Evolutionary conservation across 1,284 basidiomycete species (phyloP).

Genomic region (Fomes fomentarius): DNA sequence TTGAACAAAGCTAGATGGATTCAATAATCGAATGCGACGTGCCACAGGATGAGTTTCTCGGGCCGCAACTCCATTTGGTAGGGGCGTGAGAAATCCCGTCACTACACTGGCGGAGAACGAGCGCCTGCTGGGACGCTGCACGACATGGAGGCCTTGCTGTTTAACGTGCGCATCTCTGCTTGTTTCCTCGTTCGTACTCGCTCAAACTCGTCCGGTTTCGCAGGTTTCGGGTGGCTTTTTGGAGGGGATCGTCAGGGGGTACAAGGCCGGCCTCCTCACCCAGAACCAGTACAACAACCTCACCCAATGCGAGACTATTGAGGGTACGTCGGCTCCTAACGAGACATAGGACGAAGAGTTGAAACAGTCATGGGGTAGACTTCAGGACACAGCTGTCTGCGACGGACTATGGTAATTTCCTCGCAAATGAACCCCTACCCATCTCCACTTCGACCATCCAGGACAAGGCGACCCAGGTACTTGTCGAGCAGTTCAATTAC

Average conservation of each 20-base stretch:
- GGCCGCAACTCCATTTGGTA: neutral
- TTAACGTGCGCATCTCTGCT: conserved; percentile 66
- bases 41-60: neutral
- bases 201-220: conserved; percentile 2
- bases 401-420: conserved; percentile 98
- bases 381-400: conserved; percentile 92
- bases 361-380: conserved; percentile 51
- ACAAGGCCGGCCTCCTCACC: conserved; percentile 91
- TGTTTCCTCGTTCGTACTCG: neutral
- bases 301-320: conserved; percentile 96
- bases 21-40: neutral
- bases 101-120: conserved; percentile 7
- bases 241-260: conserved; percentile 93
- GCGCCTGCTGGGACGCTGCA: conserved; percentile 13
- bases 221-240: conserved; percentile 85
- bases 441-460: conserved; percentile 94
- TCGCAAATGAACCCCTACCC: conserved; percentile 96
- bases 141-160: conserved; percentile 83
- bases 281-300: conserved; percentile 92
- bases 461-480: conserved; percentile 92
- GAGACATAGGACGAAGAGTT: neutral
- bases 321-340: conserved; percentile 59
- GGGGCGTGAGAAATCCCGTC: conserved; percentile 16
- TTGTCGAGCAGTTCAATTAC: conserved; percentile 98
- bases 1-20: no score